A percentile compares a stretch with the other conserved stretches of the same genome.
Evolutionary conservation across 1,284 basidiomycete species (phyloP).

Genomic region (Thelephora terrestris): DNA sequence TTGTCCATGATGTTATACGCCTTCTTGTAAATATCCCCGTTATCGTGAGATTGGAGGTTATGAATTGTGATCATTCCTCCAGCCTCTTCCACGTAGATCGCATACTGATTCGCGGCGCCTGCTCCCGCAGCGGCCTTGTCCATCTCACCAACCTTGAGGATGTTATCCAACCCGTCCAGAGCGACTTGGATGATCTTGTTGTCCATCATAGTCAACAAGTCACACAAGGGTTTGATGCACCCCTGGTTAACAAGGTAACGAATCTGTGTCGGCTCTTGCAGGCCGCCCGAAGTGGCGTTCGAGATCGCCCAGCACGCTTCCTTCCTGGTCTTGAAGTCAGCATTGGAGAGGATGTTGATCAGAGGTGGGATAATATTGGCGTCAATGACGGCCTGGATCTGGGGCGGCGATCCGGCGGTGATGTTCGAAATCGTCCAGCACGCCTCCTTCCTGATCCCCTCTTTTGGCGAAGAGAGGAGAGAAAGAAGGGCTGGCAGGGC

Average conservation of each 20-base stretch:
- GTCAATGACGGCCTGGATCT: slow-evolving; percentile 87
- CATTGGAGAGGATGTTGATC: slow-evolving; percentile 95
- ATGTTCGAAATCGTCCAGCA: slow-evolving; percentile 99
- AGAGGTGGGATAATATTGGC: slow-evolving; percentile 94
- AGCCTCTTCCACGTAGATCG: slow-evolving; percentile 92
- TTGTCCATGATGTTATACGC: slow-evolving; percentile 99
- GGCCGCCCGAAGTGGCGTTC: slow-evolving; percentile 96
- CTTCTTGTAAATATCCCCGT: slow-evolving; percentile 99
- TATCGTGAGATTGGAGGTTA: slow-evolving; percentile 99
- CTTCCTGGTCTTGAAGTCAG: slow-evolving; percentile 99
- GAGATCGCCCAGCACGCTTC: slow-evolving; percentile 99
- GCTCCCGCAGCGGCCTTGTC: slow-evolving; percentile 83
- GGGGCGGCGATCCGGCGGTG: slow-evolving; percentile 92
- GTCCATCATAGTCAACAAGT: slow-evolving; percentile 95
- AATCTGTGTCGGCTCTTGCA: slow-evolving; percentile 95
- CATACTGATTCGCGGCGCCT: slow-evolving; percentile 88
- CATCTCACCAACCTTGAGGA: slow-evolving; percentile 95
- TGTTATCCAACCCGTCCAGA: slow-evolving; percentile 97
- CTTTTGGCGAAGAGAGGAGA: slow-evolving; percentile 90
- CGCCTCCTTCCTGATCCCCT: slow-evolving; percentile 92
- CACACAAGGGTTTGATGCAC: slow-evolving; percentile 97
- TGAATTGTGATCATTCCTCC: slow-evolving; percentile 98
- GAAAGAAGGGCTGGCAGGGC: slow-evolving; percentile 89
- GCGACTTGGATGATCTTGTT: slow-evolving; percentile 99
- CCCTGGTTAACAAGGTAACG: slow-evolving; percentile 97